Evolutionary conservation across 1,139 yeast genomes (phyloP).

Genomic region (Geotrichum carabidarum): DNA sequence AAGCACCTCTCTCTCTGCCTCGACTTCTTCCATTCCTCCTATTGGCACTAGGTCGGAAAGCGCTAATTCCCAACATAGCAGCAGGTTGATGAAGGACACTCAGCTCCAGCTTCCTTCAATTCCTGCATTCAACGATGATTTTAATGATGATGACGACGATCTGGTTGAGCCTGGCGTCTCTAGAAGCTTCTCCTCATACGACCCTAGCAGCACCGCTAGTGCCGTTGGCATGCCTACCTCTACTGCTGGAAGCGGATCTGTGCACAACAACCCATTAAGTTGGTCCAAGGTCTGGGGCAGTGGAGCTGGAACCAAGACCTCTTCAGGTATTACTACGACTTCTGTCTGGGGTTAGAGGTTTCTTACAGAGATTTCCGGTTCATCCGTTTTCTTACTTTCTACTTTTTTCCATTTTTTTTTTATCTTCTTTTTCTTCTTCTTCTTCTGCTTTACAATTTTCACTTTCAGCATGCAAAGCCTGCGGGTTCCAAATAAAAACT

Average conservation of each 20-base stretch:
- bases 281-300: conserved; percentile 18
- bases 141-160: conserved; percentile 8
- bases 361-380: neutral
- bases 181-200: neutral
- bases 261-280: conserved; percentile 1
- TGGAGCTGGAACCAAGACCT: neutral
- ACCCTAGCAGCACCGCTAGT: neutral
- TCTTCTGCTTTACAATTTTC: conserved; percentile 3
- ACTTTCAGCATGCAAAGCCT: neutral
- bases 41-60: conserved; percentile 10
- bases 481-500: neutral
- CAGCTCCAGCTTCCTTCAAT: conserved; percentile 1
- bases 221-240: conserved; percentile 1
- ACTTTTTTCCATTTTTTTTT: neutral
- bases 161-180: neutral
- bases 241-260: neutral
- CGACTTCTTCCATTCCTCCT: conserved; percentile 4
- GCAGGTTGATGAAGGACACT: neutral
- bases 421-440: neutral
- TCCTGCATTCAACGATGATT: conserved; percentile 1
- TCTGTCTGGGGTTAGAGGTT: conserved; percentile 13
- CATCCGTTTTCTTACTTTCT: neutral
- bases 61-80: conserved; percentile 4
- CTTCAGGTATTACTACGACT: conserved; percentile 1
- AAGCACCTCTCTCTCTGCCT: neutral